Base-by-base conservation (phyloP, 345 rosid genomes). In the Moringa oleifera region DNA sequence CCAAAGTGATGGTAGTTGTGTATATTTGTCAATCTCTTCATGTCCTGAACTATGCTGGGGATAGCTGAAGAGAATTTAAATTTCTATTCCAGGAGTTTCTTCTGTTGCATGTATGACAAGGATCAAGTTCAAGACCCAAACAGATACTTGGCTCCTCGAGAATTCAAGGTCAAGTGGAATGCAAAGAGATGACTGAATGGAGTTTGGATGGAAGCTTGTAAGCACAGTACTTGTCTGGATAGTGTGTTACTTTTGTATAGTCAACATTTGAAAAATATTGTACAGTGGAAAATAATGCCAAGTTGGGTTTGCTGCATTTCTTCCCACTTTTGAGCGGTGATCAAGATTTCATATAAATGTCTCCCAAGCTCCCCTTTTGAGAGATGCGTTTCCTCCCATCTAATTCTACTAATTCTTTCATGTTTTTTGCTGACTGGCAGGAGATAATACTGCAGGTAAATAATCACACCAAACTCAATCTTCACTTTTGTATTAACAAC, bases 401-500 rank as follows among this genome's bases (percentile, higher is more conserved):
- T 41, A 11, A 15, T 4, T 15, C 12, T 41, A 16, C 47, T 11
- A 9, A 8, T 41, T 41, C 12, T 41, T 41, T 11, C 47, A 11
- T 41, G 47, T 41, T n/a, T 41, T 16, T 41, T 15, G 1, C 47
- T 11, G 47, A 41, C 12, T 41, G 9, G 6, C 16, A 41, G 17
- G 16, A 41, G 47, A 41, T 1, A 41, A 41, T 41, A 41, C 47
- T 41, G 13, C 47, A 1, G n/a, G 37, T 33, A 33, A 4, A 11
- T 41, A 41, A 41, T 41, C 47, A 41, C 47, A 41, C 47, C 47
- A 41, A 41, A 7, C 17, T 15, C 47, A 41, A 41, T 11, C 47
- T 41, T 41, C 13, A 11, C 47, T 41, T 41, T 41, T 7, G 12
- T 41, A 41, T 41, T 41, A 41, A 41, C 85, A 75, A 75, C 62